These are phyloP conservation scores for Coniochaeta hoffmannii DNA, from an alignment of 2,329 filamentous ascomycete genomes.

Conservation along the genomic window DNA sequence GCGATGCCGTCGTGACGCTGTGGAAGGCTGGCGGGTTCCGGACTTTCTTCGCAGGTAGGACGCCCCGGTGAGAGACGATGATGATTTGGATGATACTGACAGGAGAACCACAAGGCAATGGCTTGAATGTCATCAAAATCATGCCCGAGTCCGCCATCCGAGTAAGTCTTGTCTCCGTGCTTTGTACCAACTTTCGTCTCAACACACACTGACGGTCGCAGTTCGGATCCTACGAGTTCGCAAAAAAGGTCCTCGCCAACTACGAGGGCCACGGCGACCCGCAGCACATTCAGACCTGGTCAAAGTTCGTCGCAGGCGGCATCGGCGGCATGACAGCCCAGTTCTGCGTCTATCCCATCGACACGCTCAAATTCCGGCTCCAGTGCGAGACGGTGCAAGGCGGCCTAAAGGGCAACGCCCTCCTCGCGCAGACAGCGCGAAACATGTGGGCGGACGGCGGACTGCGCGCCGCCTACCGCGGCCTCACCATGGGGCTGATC, in stretches of 20 bases:
- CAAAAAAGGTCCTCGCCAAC: slow-evolving; percentile 77
- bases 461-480: slow-evolving; percentile 74
- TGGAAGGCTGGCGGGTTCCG: slow-evolving; percentile 81
- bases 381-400: slow-evolving; percentile 91
- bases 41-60: slow-evolving; percentile 91
- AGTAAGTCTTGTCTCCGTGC: slow-evolving; percentile 21
- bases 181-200: background rate
- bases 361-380: slow-evolving; percentile 75
- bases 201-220: slow-evolving; percentile 16
- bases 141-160: slow-evolving; percentile 99
- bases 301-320: slow-evolving; percentile 86
- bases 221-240: slow-evolving; percentile 94
- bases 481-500: slow-evolving; percentile 84
- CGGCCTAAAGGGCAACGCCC: slow-evolving; percentile 72
- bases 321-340: slow-evolving; percentile 92
- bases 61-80: slow-evolving; percentile 26
- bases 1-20: slow-evolving; percentile 66
- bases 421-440: slow-evolving; percentile 73
- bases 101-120: slow-evolving; percentile 63
- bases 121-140: slow-evolving; percentile 92
- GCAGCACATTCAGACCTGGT: slow-evolving; percentile 69
- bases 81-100: slow-evolving; percentile 1
- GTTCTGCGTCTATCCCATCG: slow-evolving; percentile 91
- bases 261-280: slow-evolving; percentile 85
- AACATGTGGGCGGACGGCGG: slow-evolving; percentile 82